Base-by-base conservation (phyloP, 2,329 filamentous ascomycete genomes). In the Hymenoscyphus fraxineus region DNA sequence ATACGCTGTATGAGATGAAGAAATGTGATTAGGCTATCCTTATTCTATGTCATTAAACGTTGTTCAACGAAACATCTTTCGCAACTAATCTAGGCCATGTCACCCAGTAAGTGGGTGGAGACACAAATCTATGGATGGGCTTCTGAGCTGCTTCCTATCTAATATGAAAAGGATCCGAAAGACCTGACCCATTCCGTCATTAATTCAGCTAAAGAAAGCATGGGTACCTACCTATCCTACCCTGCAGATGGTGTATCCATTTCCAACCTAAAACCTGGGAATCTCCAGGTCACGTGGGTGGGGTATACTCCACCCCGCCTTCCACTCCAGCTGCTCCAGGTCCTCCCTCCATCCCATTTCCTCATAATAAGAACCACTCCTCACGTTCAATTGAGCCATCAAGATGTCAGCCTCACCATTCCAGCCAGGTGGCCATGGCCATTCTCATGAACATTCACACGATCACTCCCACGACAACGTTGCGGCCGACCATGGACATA, bases 401-500 rank as follows among this genome's bases (percentile, higher is more conserved):
- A 57, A 40, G 6, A 57, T 61, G 35, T 13, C 47, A 32, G 58
- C 58, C 40, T 32, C 59, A 56, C 55, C 31, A 27, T 32, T 16
- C n/a, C 31, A 38, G 35, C 13, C 55, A 57, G 55, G 55, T 38
- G 55, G 31, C 27, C 68, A 71, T 60, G 56, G 60, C 51, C 71
- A 73, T 60, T 71, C 68, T 60, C 71, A 74, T 54, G 70, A 71
- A 51, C 66, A 67, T 59, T 68, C 66, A 40, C 87, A 88, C 74
- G 81, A 83, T 6, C 86, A 90, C 76, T 70, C 78, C 58, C 77
- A 79, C 47, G 76, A 75, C 70, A 78, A 80, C 67, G 82, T 83
- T 66, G 83, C 82, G 62, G 82, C 82, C 54, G 90, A 94, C 74
- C 95, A 98, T 77, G 95, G 95, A 72, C 95, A 99, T 81, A 91